Conservation (phyloP, 2,329 filamentous ascomycete genomes). For the Neopestalotiopsis clavispora region DNA sequence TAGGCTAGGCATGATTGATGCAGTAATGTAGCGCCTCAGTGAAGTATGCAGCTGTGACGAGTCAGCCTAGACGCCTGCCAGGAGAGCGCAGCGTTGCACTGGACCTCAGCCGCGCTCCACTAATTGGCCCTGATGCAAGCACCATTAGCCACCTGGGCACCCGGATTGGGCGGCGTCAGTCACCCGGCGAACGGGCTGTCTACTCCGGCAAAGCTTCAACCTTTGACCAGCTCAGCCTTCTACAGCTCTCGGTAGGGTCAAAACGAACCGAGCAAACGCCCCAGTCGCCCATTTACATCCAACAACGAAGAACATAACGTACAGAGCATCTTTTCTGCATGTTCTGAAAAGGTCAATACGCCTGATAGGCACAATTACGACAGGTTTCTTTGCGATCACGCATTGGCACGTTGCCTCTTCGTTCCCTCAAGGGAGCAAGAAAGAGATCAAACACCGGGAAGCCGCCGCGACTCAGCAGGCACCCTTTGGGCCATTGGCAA, state of each 20-base stretch:
- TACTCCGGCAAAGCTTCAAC: slow-evolving; percentile 6
- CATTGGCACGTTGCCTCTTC: background rate
- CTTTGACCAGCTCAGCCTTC: slow-evolving; percentile 16
- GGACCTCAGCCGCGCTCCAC: background rate
- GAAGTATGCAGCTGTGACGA: background rate
- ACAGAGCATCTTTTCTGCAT: background rate
- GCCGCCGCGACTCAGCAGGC: background rate
- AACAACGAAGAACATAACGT: background rate
- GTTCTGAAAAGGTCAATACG: background rate
- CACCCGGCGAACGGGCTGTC: too few relatives aligned
- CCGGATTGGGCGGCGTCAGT: background rate
- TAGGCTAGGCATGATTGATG: too few relatives aligned
- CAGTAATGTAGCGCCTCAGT: background rate
- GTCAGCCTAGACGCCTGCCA: background rate
- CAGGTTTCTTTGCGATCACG: background rate
- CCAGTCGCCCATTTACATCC: background rate
- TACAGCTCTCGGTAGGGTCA: background rate
- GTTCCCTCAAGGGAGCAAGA: background rate
- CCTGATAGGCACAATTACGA: background rate
- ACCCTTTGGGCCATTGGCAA: background rate
- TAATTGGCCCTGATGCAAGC: background rate
- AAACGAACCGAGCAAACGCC: background rate
- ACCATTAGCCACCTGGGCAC: too few relatives aligned
- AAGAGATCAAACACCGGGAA: background rate
- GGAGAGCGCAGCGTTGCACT: background rate